Percentiles rank a stretch among this genome's conserved stretches.
phyloP scores from a whole-genome alignment of 2,329 filamentous ascomycete genomes.

The Acrocalymma vagum region DNA sequence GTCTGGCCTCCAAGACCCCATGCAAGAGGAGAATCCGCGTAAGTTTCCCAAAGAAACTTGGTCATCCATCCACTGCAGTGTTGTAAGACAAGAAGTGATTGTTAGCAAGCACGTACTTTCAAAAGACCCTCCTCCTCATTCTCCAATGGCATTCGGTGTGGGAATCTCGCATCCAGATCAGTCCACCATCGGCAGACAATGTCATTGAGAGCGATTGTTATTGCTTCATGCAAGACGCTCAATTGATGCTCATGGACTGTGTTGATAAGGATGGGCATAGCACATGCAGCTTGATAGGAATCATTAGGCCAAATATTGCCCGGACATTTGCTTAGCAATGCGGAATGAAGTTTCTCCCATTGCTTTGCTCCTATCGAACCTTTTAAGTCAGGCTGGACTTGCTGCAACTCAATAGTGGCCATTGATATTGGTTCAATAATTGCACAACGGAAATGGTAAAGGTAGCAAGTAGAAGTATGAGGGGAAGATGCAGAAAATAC shows the following conservation, averaged over 20 bases:
- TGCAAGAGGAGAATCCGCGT: constrained; percentile 2
- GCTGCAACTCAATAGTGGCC: too few relatives aligned
- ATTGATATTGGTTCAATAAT: too few relatives aligned
- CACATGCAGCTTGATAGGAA: constrained; percentile 4
- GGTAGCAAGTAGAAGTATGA: too few relatives aligned
- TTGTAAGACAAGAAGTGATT: neutral
- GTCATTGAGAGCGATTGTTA: constrained; percentile 3
- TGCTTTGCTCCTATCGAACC: constrained; percentile 1
- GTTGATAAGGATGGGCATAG: constrained; percentile 5
- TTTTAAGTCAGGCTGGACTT: too few relatives aligned
- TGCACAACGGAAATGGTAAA: too few relatives aligned
- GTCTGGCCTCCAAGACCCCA: constrained; percentile 8
- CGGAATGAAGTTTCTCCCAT: constrained; percentile 1
- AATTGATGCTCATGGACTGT: constrained; percentile 4
- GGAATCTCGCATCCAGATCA: constrained; percentile 2
- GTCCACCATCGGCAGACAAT: constrained; percentile 4
- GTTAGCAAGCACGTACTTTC: constrained; percentile 1
- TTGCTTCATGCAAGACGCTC: constrained; percentile 3
- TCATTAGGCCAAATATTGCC: constrained; percentile 4
- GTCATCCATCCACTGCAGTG: constrained; percentile 3
- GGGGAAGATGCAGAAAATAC: too few relatives aligned
- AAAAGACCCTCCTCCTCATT: constrained; percentile 4
- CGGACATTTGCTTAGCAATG: constrained; percentile 4
- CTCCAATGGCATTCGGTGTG: constrained; percentile 5
- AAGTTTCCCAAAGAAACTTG: constrained; percentile 3